Evolutionary conservation across 176 grass and related monocot genomes (phyloP).

Genomic region (Musa beccarii): DNA sequence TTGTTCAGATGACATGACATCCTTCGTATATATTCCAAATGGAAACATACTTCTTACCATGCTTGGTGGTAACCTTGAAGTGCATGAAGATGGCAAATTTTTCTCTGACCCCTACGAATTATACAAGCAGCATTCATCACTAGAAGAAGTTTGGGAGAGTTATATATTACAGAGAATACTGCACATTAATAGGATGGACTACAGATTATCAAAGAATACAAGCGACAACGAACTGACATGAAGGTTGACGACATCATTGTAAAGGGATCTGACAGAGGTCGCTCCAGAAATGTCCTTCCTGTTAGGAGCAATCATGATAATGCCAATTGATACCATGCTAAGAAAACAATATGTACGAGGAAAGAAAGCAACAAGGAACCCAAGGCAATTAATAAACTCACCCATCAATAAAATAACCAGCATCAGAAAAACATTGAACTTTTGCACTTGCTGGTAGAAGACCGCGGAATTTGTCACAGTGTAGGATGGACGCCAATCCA

Average conservation of each 20-base stretch:
- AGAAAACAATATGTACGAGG: too few relatives aligned
- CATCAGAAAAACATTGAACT: conserved; percentile 86
- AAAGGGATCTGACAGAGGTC: conserved; percentile 31
- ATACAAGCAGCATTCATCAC: background rate
- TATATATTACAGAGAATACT: background rate
- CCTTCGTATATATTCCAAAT: conserved; percentile 5
- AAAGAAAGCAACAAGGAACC: too few relatives aligned
- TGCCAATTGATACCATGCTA: too few relatives aligned
- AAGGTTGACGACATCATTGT: conserved; percentile 30
- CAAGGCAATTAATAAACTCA: conserved; percentile 22
- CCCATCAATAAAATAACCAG: conserved; percentile 77
- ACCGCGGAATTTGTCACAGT: conserved; percentile 62
- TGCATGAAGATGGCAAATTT: conserved; percentile 73
- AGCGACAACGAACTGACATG: conserved; percentile 23
- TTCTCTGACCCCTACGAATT: conserved; percentile 44
- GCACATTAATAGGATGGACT: too few relatives aligned
- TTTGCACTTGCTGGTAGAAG: conserved; percentile 46
- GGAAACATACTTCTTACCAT: conserved; percentile 36
- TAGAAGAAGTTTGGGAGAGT: background rate
- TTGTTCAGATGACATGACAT: background rate
- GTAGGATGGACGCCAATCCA: conserved; percentile 71
- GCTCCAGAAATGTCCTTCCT: conserved; percentile 57
- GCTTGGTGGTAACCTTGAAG: conserved; percentile 58
- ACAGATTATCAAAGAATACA: too few relatives aligned
- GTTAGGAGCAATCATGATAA: background rate